phyloP scores from a whole-genome alignment of 2,329 filamentous ascomycete species.

The Arachnomyces sp. region DNA sequence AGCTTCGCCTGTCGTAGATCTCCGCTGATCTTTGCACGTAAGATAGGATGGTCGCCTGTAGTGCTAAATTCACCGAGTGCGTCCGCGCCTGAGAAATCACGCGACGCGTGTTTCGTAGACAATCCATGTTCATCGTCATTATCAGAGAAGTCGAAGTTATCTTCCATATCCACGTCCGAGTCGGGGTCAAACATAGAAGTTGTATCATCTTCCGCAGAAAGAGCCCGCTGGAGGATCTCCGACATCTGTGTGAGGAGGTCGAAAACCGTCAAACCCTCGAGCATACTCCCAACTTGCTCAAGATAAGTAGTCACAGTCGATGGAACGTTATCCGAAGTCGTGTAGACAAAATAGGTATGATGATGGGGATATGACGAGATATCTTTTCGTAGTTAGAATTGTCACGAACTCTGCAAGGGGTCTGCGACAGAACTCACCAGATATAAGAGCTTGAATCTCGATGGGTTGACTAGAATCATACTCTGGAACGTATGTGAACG shows the following conservation, averaged over 20 bases:
- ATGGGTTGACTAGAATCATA: slow-evolving; percentile 21
- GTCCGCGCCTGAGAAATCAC: slow-evolving; percentile 7
- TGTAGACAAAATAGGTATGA: slow-evolving; percentile 53
- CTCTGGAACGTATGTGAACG: slow-evolving; percentile 48
- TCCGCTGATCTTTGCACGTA: slow-evolving; percentile 37
- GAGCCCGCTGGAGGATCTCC: slow-evolving; percentile 28
- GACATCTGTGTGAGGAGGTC: slow-evolving; percentile 45
- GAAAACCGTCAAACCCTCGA: slow-evolving; percentile 37
- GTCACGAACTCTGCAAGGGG: slow-evolving; percentile 9
- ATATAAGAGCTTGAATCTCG: slow-evolving; percentile 32
- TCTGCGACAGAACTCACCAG: slow-evolving; percentile 25
- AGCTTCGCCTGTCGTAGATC: slow-evolving; percentile 57
- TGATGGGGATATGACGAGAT: slow-evolving; percentile 52
- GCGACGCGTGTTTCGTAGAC: slow-evolving; percentile 14
- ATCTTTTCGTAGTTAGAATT: slow-evolving; percentile 34
- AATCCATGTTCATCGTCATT: slow-evolving; percentile 30
- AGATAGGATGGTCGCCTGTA: not conserved
- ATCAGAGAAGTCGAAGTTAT: slow-evolving; percentile 27
- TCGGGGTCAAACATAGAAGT: slow-evolving; percentile 14
- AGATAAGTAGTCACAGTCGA: slow-evolving; percentile 30
- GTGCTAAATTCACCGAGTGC: slow-evolving; percentile 9
- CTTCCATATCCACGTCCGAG: slow-evolving; percentile 15
- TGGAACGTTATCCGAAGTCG: slow-evolving; percentile 36
- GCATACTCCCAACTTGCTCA: slow-evolving; percentile 37
- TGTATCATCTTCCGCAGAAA: not conserved